Percentiles rank a stretch among this genome's conserved stretches.
Evolutionary conservation across 1,139 yeast genomes (phyloP).

Genomic region (Pichia sp.): DNA sequence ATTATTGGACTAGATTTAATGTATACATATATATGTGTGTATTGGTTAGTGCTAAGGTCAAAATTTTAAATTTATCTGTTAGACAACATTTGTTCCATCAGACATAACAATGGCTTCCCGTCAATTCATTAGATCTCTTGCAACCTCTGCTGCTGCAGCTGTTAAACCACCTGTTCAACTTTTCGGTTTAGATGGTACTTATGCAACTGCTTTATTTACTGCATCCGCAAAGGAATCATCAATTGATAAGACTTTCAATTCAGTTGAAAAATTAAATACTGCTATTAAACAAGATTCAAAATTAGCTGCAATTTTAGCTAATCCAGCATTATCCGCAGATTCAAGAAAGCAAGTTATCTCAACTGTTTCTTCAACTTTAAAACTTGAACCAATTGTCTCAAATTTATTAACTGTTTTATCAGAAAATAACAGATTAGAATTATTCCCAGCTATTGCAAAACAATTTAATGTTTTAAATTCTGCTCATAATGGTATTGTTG

Average conservation of each 20-base stretch:
- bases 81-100: too few relatives aligned
- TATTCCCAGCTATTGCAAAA: conserved; percentile 58
- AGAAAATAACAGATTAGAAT: conserved; percentile 86
- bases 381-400: conserved; percentile 66
- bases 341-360: conserved; percentile 72
- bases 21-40: too few relatives aligned
- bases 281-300: conserved; percentile 59
- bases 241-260: conserved; percentile 63
- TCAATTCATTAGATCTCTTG: conserved; percentile 62
- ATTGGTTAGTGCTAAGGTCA: too few relatives aligned
- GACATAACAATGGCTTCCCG: conserved; percentile 47
- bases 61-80: too few relatives aligned
- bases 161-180: conserved; percentile 88
- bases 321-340: conserved; percentile 76
- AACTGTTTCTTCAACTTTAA: conserved; percentile 48
- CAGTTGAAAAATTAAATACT: conserved; percentile 54
- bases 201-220: conserved; percentile 89
- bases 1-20: too few relatives aligned
- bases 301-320: conserved; percentile 54
- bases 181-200: conserved; percentile 94
- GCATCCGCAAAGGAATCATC: conserved; percentile 85
- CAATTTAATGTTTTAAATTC: conserved; percentile 77
- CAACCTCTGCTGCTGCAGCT: conserved; percentile 38
- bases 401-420: conserved; percentile 84
- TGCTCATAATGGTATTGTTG: conserved; percentile 87